phyloP scores from a whole-genome alignment of 306 rosid genomes.

The Abrus precatorius region DNA sequence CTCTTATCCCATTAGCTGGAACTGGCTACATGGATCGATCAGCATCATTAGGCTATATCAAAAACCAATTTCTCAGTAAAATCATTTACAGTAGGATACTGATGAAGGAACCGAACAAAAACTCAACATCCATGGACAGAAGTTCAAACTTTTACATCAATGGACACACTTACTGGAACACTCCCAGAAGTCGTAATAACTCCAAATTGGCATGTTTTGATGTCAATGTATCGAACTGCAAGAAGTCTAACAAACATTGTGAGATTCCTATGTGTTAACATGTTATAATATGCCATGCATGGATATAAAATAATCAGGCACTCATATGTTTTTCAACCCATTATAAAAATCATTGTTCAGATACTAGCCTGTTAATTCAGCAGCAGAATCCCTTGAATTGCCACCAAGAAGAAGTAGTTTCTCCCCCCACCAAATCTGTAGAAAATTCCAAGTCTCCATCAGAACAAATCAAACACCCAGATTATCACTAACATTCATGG shows the following conservation, averaged over 20 bases:
- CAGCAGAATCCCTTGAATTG: conserved; percentile 68
- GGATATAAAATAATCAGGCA: conserved; percentile 33
- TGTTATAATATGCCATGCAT: conserved; percentile 15
- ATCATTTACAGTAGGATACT: conserved; percentile 29
- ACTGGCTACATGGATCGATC: conserved; percentile 34
- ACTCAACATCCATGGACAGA: conserved; percentile 34
- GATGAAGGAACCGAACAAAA: conserved; percentile 39
- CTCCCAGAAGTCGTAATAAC: conserved; percentile 80
- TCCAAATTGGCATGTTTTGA: conserved; percentile 71
- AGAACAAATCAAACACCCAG: conserved; percentile 43
- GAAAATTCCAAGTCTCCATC: conserved; percentile 42
- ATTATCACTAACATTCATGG: conserved; percentile 27
- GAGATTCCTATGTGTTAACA: conserved; percentile 42
- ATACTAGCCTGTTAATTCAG: conserved; percentile 72
- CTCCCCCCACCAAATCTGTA: conserved; percentile 88
- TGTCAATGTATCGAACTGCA: conserved; percentile 85
- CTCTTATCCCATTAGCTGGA: conserved; percentile 27
- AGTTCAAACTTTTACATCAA: conserved; percentile 39
- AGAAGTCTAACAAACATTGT: conserved; percentile 51
- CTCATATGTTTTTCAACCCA: conserved; percentile 13
- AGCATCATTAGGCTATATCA: background rate
- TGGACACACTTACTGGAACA: conserved; percentile 75
- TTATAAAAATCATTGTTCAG: conserved; percentile 37
- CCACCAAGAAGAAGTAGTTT: conserved; percentile 90
- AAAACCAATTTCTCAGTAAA: conserved; percentile 40